Evolutionary conservation across 2,329 filamentous ascomycete genomes (phyloP), one percentile per base, ranked within the genome.

Genomic region (Venturia asperata): DNA sequence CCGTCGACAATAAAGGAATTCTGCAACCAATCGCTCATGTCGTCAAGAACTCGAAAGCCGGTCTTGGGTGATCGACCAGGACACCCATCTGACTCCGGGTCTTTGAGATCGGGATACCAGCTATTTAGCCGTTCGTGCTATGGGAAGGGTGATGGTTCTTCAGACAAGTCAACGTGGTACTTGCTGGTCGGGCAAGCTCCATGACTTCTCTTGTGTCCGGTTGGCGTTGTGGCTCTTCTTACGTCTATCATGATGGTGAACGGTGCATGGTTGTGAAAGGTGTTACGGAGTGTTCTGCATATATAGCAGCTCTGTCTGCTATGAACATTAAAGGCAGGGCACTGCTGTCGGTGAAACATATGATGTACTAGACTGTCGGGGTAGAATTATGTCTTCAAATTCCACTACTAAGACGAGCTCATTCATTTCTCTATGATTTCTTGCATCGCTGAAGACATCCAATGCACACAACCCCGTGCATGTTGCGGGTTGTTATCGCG

Each of bases 21-120:
- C 77, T 96, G 68, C 85, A 91, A 67, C 93, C 93, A 0, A 89
- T 99, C 30, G 83, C 86, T 34, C 92, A 96, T 68, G 85, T 94
- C 34, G 89, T 99, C 70, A 96, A 96, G 78, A 90, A 86, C 45
- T 87, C 85, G 11, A 95, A 92, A 74, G 88, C 91, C 27, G 94
- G 94, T 1, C 77, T 99, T 61, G 91, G 91, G 24, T 85, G n/a
- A 65, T 11, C 6, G 17, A 17, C 15, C 24, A 15, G 19, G 13
- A 34, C 17, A 17, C 24, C 37, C 30, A 34, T 24, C 60, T 27
- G 37, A 5, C 60, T 61, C 21, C 30, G 1, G 56, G 11, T 61
- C 10, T 24, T n/a, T 11, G 30, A 21, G 19, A 6, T 5, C 30
- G 19, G 30, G 30, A 11, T 21, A n/a, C 30, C 39, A 6, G 19